Evolutionary conservation across 1,139 yeast genomes (phyloP).

Genomic region (Magnusiomyces suaveolens): DNA sequence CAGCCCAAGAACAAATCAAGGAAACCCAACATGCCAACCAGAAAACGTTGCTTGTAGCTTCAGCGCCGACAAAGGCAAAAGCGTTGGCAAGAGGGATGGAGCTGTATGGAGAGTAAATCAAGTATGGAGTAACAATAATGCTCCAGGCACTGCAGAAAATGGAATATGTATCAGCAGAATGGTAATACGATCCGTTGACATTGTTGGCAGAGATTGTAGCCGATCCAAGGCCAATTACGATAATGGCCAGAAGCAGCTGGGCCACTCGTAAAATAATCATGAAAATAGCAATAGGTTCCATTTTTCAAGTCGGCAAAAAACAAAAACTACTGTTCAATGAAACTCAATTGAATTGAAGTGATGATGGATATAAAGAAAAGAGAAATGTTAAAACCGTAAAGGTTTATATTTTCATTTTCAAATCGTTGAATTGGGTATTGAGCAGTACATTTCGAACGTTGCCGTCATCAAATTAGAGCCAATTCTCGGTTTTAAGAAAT

Average conservation of each 20-base stretch:
- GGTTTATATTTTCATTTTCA: too few species aligned
- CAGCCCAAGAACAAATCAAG: constrained; percentile 12
- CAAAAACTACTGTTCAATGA: neutral
- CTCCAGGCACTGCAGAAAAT: constrained; percentile 16
- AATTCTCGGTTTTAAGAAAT: too few species aligned
- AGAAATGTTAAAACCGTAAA: neutral
- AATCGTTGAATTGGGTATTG: too few species aligned
- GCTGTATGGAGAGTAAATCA: neutral
- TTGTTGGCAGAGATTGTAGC: constrained; percentile 6
- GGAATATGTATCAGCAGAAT: constrained; percentile 12
- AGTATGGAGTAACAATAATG: constrained; percentile 10
- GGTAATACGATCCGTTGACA: neutral
- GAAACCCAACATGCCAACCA: constrained; percentile 19
- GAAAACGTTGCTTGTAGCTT: constrained; percentile 14
- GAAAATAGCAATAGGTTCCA: neutral
- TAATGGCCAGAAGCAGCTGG: constrained; percentile 13
- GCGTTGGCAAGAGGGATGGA: constrained; percentile 10
- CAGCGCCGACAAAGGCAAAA: constrained; percentile 12
- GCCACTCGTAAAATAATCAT: constrained; percentile 10
- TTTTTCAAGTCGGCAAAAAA: too few species aligned
- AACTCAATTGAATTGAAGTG: neutral
- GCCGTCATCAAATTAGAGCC: too few species aligned
- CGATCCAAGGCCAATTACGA: constrained; percentile 13
- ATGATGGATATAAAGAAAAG: neutral
- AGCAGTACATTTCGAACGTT: too few species aligned